phyloP scores from a whole-genome alignment of 306 rosid genomes.

The Medicago truncatula region MtrunA17r5.0-ANR NC_053046.1:10673501-10674000 shows the following conservation, averaged over 20 bases:
- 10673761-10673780: constrained; percentile 39
- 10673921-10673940: constrained; percentile 41
- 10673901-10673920: constrained; percentile 41
- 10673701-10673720: constrained; percentile 35
- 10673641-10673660: constrained; percentile 36
- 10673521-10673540: background rate
- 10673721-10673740: background rate
- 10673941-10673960: constrained; percentile 41
- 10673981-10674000: background rate
- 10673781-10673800: constrained; percentile 35
- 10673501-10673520: background rate
- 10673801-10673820: background rate
- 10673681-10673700: background rate
- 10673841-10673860: constrained; percentile 28
- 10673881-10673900: background rate
- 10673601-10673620: constrained; percentile 4
- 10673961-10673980: rapidly evolving
- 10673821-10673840: constrained; percentile 41
- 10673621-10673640: constrained; percentile 35
- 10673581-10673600: background rate
- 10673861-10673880: constrained; percentile 39
- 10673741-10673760: background rate
- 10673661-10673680: rapidly evolving
- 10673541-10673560: constrained; percentile 23
- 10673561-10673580: constrained; percentile 46